These are phyloP conservation scores for Dalbergia oliveri DNA, from an alignment of 306 rosid species.

Conservation along the genomic window DNA sequence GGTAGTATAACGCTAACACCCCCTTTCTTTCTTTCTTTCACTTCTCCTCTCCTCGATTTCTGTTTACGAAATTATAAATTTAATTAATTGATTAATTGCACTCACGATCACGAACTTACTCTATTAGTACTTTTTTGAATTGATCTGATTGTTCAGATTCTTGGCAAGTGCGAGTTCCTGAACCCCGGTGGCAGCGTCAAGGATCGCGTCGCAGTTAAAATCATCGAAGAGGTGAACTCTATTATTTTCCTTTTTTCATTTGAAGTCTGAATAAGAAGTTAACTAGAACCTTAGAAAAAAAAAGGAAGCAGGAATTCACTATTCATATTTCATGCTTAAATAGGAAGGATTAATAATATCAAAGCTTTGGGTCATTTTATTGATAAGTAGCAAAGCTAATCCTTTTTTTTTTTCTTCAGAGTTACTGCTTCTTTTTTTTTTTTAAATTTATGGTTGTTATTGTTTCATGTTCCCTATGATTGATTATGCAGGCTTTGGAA, in stretches of 20 bases:
- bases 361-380: slow-evolving; percentile 1
- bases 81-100: too few relatives aligned
- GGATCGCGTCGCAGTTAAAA: slow-evolving; percentile 88
- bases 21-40: not conserved
- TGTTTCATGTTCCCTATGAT: slow-evolving; percentile 19
- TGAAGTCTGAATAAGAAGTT: not conserved
- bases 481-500: slow-evolving; percentile 71
- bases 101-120: not conserved
- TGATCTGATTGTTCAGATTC: slow-evolving; percentile 57
- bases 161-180: slow-evolving; percentile 94
- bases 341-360: not conserved
- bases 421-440: not conserved
- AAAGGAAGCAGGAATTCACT: not conserved
- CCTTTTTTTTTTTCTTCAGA: not conserved
- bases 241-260: not conserved
- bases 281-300: not conserved
- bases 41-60: not conserved
- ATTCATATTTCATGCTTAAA: not conserved
- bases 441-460: not conserved
- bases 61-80: too few relatives aligned
- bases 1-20: slow-evolving; percentile 33
- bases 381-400: too few relatives aligned
- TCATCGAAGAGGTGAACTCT: slow-evolving; percentile 76
- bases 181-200: slow-evolving; percentile 98
- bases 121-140: not conserved